Conservation (phyloP, 2,329 filamentous ascomycete genomes). For the Exophiala mesophila region DNA sequence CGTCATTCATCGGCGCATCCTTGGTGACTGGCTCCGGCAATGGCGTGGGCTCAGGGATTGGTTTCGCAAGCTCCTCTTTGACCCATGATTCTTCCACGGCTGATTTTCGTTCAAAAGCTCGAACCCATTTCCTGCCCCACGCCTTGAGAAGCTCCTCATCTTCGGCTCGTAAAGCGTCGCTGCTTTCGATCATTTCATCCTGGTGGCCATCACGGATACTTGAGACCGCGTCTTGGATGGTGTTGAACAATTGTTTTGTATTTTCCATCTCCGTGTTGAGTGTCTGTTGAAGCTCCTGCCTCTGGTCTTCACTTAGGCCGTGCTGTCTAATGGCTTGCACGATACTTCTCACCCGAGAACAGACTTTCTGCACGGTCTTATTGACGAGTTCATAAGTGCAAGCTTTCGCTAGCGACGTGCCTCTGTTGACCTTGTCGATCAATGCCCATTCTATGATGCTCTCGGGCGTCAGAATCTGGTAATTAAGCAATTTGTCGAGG, state of each 20-base stretch:
- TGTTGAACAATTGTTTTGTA: conserved; percentile 74
- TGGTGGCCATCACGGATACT: conserved; percentile 68
- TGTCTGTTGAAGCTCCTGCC: conserved; percentile 60
- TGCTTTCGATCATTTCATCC: conserved; percentile 67
- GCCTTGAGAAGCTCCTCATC: conserved; percentile 60
- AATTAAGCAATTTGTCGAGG: conserved; percentile 94
- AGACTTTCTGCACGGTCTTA: conserved; percentile 85
- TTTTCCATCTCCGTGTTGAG: conserved; percentile 64
- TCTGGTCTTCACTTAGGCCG: conserved; percentile 50
- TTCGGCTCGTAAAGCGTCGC: conserved; percentile 45
- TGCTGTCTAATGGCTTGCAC: conserved; percentile 58
- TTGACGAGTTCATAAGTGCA: conserved; percentile 87
- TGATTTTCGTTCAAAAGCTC: conserved; percentile 74
- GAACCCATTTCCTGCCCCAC: conserved; percentile 83
- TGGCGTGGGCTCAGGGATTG: conserved; percentile 38
- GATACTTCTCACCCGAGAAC: conserved; percentile 77
- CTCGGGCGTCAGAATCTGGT: conserved; percentile 82
- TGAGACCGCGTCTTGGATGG: conserved; percentile 71
- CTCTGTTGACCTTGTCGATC: conserved; percentile 58
- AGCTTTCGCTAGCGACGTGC: conserved; percentile 63
- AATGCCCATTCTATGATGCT: conserved; percentile 89
- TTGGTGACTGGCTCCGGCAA: conserved; percentile 14
- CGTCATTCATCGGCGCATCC: conserved; percentile 20
- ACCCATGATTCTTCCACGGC: conserved; percentile 78
- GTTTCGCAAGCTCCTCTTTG: conserved; percentile 50